Evolutionary conservation across 495 filamentous ascomycete genomes (phyloP).

Genomic region (Xylaria nigripes): DNA sequence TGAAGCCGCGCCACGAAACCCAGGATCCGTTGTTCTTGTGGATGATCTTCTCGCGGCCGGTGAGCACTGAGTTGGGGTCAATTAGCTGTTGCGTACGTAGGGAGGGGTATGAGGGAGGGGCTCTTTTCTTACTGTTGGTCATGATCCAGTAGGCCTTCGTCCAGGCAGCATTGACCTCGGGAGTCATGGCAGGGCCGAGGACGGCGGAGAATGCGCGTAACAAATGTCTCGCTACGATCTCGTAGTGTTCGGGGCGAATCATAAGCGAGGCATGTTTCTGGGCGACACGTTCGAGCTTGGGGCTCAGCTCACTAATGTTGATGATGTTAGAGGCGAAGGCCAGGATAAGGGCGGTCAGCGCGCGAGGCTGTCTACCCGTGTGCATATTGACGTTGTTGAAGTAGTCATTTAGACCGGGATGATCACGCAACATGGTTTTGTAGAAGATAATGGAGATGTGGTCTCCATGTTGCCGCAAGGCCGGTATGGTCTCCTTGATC

Average conservation of each 20-base stretch:
- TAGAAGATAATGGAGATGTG: constrained; percentile 63
- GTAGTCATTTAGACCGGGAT: constrained; percentile 56
- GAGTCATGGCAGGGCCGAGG: constrained; percentile 58
- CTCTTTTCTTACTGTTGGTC: constrained; percentile 35
- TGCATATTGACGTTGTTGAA: constrained; percentile 65
- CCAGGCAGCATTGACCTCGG: constrained; percentile 55
- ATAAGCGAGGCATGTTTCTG: constrained; percentile 66
- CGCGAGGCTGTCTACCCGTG: constrained; percentile 57
- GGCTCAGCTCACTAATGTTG: constrained; percentile 54
- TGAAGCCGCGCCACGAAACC: constrained; percentile 60
- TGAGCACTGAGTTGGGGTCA: constrained; percentile 39
- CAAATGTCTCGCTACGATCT: constrained; percentile 59
- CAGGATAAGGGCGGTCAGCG: constrained; percentile 57
- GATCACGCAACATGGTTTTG: constrained; percentile 53
- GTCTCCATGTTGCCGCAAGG: constrained; percentile 54
- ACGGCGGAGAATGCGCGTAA: constrained; percentile 59
- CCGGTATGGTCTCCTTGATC: constrained; percentile 39
- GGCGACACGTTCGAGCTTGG: constrained; percentile 62
- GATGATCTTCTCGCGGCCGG: constrained; percentile 51
- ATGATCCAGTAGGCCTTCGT: constrained; percentile 54
- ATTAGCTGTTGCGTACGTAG: background rate
- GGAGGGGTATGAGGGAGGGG: background rate
- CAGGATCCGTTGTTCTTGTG: constrained; percentile 51
- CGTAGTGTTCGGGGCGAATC: constrained; percentile 61
- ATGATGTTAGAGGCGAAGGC: constrained; percentile 65